Base-by-base conservation (phyloP, 2,329 filamentous ascomycete species). In the Plectosphaerella sp. region DNA sequence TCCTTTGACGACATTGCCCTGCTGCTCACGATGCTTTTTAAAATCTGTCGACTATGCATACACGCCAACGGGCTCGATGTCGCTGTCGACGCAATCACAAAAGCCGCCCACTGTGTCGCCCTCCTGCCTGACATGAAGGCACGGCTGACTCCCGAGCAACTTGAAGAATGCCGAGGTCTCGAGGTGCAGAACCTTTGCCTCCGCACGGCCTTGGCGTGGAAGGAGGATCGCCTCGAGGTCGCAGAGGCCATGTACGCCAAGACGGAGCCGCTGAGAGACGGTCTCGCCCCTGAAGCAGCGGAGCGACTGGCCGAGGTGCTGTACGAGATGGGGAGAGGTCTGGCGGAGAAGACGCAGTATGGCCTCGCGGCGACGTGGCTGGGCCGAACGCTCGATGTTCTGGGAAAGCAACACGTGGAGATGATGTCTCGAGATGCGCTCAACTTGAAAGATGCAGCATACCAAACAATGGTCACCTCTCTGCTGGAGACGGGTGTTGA, bases 161-260 rank as follows among this genome's bases (percentile, higher is more conserved):
- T 61, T 12, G 52, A 54, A 15, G 63, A 64, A 45, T 61, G 50
- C 49, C 67, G 58, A 5, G 67, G 68, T 45, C 64, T 86, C 14
- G 72, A 80, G 33, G 73, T 75, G 1, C 83, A 90, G 57, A 91
- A 89, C 59, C 77, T 84, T 41, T 77, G 84, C 5, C 66, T 91
- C 54, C 79, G 88, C 33, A 83, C 83, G 37, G 76, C 79, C 33
- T 66, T 94, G 67, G 80, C 86, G 28, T 96, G 87, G 84, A 83
- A 84, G 59, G 85, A 91, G 62, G 76, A 82, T 41, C 81, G 86
- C 41, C 74, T 88, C 14, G 88, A 93, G 52, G 79, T 91, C 47
- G 89, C 89, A 25, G 89, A 96, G 51, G 83, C 90, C 65, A 83
- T 94, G 75, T 92, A 87, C 66, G 68, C 68, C 36, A 88, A 88